Conservation (phyloP, 352 stramenopile species). For the Phytophthora ohioensis region DNA sequence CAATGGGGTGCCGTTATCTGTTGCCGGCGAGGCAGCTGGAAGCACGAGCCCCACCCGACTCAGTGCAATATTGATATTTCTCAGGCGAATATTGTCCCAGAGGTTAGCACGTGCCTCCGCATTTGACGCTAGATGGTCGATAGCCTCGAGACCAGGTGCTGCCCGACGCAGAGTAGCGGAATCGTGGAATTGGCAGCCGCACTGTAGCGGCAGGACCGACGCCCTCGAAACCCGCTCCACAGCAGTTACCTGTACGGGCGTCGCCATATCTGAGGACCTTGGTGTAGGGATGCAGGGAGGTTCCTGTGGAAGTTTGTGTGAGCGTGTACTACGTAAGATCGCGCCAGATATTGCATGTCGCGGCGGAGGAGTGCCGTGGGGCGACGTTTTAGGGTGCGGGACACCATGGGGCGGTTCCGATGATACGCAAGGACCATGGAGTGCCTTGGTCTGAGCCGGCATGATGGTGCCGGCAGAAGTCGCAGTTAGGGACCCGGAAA, state of each 20-base stretch:
- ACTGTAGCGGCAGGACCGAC: background rate
- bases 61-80: background rate
- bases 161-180: background rate
- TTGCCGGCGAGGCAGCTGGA: background rate
- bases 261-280: background rate
- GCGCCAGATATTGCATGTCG: background rate
- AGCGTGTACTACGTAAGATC: too few species aligned
- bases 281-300: too few species aligned
- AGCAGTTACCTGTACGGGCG: too few species aligned
- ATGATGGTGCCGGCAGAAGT: too few species aligned
- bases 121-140: background rate
- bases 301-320: too few species aligned
- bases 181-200: background rate
- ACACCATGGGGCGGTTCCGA: too few species aligned
- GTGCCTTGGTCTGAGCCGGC: background rate
- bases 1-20: background rate
- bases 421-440: background rate
- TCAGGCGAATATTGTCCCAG: background rate
- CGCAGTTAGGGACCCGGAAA: too few species aligned
- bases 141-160: too few species aligned
- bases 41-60: background rate
- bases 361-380: background rate
- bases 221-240: too few species aligned
- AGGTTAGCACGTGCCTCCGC: background rate
- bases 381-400: background rate